Conservation (phyloP, 345 rosid species). For the Diplotaxis tenuifolia region DNA sequence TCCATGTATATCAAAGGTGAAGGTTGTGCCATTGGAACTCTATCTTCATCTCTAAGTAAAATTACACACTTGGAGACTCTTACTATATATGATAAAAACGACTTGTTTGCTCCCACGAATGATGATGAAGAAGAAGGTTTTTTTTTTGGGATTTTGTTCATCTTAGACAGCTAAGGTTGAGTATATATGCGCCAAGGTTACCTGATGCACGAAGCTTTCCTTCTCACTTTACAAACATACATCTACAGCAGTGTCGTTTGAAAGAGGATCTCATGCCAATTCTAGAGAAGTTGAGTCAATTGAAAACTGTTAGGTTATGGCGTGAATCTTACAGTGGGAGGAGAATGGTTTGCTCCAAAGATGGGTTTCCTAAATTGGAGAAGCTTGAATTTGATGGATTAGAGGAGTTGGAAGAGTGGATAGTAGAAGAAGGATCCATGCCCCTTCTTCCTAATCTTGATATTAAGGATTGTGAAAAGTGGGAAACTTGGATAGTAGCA, state of each 20-base stretch:
- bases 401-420: not conserved
- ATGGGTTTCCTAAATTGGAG: not conserved
- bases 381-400: not conserved
- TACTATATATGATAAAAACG: too few species aligned
- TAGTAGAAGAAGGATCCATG: too few species aligned
- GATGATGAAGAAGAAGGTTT: not conserved
- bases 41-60: too few species aligned
- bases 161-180: not conserved
- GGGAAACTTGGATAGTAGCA: too few species aligned
- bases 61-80: not conserved
- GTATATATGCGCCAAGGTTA: not conserved
- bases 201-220: constrained; percentile 20
- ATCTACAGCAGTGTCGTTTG: too few species aligned
- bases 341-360: not conserved
- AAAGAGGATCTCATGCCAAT: too few species aligned
- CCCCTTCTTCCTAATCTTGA: too few species aligned
- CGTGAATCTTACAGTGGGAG: not conserved
- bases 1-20: not conserved
- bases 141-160: not conserved
- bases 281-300: not conserved
- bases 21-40: not conserved
- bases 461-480: too few species aligned
- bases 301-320: not conserved
- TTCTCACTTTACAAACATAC: too few species aligned
- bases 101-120: too few species aligned